Evolutionary conservation across 116 monocot genomes (phyloP).

Genomic region (Zostera marina): DNA sequence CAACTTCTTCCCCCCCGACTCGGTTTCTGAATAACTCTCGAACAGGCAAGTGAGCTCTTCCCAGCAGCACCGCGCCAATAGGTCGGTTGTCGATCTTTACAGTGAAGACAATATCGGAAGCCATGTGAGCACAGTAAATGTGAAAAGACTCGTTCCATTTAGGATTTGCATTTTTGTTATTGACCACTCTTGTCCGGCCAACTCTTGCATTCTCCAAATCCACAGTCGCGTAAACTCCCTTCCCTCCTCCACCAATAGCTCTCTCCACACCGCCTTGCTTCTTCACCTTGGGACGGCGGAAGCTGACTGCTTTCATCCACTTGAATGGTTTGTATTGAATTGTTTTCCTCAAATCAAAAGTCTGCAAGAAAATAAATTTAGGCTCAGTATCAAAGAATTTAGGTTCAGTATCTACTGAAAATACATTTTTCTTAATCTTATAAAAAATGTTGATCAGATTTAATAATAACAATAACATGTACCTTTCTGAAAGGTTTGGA

Average conservation of each 20-base stretch:
- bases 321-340: not conserved
- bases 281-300: not conserved
- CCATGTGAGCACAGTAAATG: conserved; percentile 30
- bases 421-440: no score
- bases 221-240: conserved; percentile 37
- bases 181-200: conserved; percentile 34
- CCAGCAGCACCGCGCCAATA: conserved; percentile 31
- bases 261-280: no score
- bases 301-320: not conserved
- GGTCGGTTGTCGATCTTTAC: conserved; percentile 20
- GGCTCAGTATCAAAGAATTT: not conserved
- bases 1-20: conserved; percentile 13
- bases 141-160: conserved; percentile 31
- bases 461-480: not conserved
- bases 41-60: conserved; percentile 48
- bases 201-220: conserved; percentile 56
- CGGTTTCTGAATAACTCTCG: conserved; percentile 4
- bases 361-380: not conserved
- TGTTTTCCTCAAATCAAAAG: not conserved
- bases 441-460: not conserved
- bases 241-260: not conserved
- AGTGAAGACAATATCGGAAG: conserved; percentile 23
- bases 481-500: not conserved
- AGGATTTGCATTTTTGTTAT: conserved; percentile 14
- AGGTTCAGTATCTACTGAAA: no score